Conservation (phyloP, 805 yeast species). For the Crinitomyces ghanaensis region DNA sequence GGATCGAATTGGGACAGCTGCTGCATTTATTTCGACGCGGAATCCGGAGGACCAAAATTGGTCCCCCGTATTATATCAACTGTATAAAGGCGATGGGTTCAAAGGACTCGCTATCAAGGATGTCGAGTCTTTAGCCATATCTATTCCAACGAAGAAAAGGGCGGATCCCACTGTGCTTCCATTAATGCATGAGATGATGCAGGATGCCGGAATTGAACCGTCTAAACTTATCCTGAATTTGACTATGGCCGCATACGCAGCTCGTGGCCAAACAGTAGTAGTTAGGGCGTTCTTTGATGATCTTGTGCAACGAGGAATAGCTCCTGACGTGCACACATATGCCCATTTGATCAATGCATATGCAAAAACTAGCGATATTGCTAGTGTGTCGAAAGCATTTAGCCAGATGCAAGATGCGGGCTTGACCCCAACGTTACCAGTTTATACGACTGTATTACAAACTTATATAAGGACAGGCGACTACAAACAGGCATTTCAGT, state of each 20-base stretch:
- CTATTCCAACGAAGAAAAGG: constrained; percentile 21
- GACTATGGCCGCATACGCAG: constrained; percentile 26
- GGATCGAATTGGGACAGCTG: constrained; percentile 12
- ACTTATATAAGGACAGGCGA: constrained; percentile 42
- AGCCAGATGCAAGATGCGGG: constrained; percentile 10
- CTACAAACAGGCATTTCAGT: constrained; percentile 50
- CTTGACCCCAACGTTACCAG: constrained; percentile 11
- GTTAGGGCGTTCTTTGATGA: constrained; percentile 18
- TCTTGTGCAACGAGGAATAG: constrained; percentile 12
- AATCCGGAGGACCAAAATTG: constrained; percentile 13
- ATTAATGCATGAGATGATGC: constrained; percentile 17
- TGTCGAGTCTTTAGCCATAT: constrained; percentile 15
- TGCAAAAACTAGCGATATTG: constrained; percentile 19
- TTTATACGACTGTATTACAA: constrained; percentile 49
- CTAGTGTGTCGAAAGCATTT: constrained; percentile 13
- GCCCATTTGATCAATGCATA: constrained; percentile 24
- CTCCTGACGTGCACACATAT: constrained; percentile 21
- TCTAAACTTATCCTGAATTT: constrained; percentile 15
- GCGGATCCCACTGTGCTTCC: constrained; percentile 9
- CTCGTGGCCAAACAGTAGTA: constrained; percentile 14
- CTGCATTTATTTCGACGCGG: constrained; percentile 8
- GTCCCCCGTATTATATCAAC: constrained; percentile 12
- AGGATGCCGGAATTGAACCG: constrained; percentile 12
- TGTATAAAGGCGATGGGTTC: constrained; percentile 15
- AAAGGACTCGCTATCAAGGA: constrained; percentile 15